A percentile compares a stretch with the other conserved stretches of the same genome.
Conservation (phyloP, 2,329 filamentous ascomycete genomes). For the Scedosporium dehoogii region DNA sequence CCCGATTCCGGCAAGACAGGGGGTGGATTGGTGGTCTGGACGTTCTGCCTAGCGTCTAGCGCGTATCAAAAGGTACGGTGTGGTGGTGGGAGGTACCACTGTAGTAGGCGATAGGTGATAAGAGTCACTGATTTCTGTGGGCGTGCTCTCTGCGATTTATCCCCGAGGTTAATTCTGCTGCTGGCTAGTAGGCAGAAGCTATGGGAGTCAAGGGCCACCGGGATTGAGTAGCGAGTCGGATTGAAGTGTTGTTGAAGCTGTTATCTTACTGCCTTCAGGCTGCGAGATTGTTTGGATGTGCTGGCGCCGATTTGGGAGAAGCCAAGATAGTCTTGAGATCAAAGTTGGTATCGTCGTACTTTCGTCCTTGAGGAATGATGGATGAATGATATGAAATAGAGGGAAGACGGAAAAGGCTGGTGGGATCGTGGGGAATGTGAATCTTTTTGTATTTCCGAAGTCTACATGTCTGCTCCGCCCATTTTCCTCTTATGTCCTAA, state of each 20-base stretch:
- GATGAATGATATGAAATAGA: background rate
- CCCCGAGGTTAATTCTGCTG: conserved; percentile 3
- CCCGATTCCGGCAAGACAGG: conserved; percentile 14
- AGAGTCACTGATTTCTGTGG: conserved; percentile 4
- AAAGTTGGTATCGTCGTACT: background rate
- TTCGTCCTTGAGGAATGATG: background rate
- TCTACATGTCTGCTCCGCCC: background rate
- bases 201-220: background rate
- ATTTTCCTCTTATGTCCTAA: background rate
- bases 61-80: background rate
- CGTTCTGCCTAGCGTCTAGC: background rate
- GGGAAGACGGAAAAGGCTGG: background rate
- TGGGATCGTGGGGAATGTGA: background rate
- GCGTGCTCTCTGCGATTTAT: conserved; percentile 8
- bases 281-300: background rate
- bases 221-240: background rate
- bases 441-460: conserved; percentile 4
- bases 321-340: background rate
- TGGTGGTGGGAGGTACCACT: conserved; percentile 5
- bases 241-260: background rate
- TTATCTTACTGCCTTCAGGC: background rate
- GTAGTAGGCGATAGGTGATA: background rate
- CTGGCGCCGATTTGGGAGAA: background rate
- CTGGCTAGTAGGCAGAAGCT: conserved; percentile 5
- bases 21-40: conserved; percentile 3